These are phyloP conservation scores for Myriangium duriaei DNA, from an alignment of 2,329 filamentous ascomycete species.

Conservation along the genomic window DNA sequence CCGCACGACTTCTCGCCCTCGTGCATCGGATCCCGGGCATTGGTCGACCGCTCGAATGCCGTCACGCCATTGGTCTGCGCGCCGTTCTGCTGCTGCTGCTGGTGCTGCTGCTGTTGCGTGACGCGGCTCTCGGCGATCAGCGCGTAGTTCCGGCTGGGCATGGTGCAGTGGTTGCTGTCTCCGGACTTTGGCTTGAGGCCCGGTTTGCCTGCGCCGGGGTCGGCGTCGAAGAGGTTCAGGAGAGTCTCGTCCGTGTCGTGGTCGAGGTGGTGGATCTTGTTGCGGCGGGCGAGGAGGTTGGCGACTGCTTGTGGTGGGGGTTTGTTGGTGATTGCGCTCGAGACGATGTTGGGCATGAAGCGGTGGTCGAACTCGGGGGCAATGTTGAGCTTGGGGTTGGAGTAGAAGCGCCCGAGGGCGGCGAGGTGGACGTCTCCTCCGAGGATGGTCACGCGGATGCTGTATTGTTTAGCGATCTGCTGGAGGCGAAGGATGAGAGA, in stretches of 20 bases:
- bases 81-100: constrained; percentile 1
- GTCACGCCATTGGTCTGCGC: constrained; percentile 2
- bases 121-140: constrained; percentile 43
- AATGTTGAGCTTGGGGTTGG: constrained; percentile 44
- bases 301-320: constrained; percentile 52
- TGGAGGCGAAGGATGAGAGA: constrained; percentile 56
- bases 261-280: constrained; percentile 55
- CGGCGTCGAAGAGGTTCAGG: constrained; percentile 48
- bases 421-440: constrained; percentile 53
- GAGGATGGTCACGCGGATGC: constrained; percentile 48
- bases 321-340: constrained; percentile 55
- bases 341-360: constrained; percentile 53
- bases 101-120: constrained; percentile 11
- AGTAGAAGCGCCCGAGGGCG: constrained; percentile 53
- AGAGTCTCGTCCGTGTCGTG: constrained; percentile 52
- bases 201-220: constrained; percentile 33
- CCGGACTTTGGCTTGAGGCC: constrained; percentile 50
- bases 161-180: constrained; percentile 69
- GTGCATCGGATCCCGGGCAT: constrained; percentile 55
- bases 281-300: constrained; percentile 49
- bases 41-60: constrained; percentile 29
- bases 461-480: constrained; percentile 41
- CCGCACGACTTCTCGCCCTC: constrained; percentile 67
- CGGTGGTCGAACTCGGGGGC: constrained; percentile 46
- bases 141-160: constrained; percentile 56